phyloP scores from a whole-genome alignment of 1,284 basidiomycete genomes.

The Pseudozyma thailandica region DNA sequence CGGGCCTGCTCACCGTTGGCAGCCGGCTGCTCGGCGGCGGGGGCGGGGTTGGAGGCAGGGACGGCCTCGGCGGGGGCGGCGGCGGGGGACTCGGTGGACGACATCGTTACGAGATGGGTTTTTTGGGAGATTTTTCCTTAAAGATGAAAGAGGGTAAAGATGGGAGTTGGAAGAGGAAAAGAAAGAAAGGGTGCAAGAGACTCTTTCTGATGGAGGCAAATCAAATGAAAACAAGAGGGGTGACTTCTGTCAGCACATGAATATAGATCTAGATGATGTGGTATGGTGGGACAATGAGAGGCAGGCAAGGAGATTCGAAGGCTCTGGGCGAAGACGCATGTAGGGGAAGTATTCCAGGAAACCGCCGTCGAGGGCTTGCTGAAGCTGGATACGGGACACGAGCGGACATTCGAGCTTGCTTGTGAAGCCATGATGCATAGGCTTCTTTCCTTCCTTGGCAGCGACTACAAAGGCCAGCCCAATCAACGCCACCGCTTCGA shows the following conservation, averaged over 20 bases:
- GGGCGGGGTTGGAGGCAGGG: slow-evolving; percentile 35
- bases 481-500: no score
- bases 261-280: neutral
- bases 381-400: no score
- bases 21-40: slow-evolving; percentile 62
- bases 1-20: slow-evolving; percentile 39
- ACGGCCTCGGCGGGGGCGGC: slow-evolving; percentile 49
- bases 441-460: no score
- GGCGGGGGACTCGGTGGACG: slow-evolving; percentile 55
- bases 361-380: no score
- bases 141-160: slow-evolving; percentile 4
- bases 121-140: slow-evolving; percentile 22
- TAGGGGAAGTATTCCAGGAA: no score
- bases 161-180: slow-evolving; percentile 17
- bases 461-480: no score
- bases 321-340: no score
- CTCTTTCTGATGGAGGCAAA: slow-evolving; percentile 17
- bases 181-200: slow-evolving; percentile 35
- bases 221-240: slow-evolving; percentile 4
- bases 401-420: no score
- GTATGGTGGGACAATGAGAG: neutral
- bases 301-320: no score
- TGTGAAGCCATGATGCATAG: no score
- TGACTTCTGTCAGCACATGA: slow-evolving; percentile 14
- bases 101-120: slow-evolving; percentile 40